Percentiles rank a stretch among this genome's conserved stretches.
Evolutionary conservation across 176 grass and related monocot species (phyloP).

Genomic region (Cenchrus fungigraminus): DNA sequence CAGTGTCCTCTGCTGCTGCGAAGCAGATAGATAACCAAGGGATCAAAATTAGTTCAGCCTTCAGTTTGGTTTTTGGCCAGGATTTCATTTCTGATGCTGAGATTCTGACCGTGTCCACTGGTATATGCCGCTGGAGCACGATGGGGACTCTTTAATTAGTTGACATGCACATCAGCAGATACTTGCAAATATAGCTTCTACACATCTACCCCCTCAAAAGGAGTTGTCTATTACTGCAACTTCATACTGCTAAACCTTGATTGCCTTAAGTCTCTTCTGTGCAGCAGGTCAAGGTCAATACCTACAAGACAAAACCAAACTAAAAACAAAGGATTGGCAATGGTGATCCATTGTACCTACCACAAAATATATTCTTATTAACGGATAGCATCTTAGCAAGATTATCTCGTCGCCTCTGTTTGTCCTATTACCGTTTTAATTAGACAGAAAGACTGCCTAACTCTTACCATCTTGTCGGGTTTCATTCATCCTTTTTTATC

Average conservation of each 20-base stretch:
- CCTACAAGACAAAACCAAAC: slow-evolving; percentile 6
- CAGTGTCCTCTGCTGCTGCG: slow-evolving; percentile 17
- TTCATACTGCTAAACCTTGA: background rate
- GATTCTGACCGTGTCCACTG: slow-evolving; percentile 29
- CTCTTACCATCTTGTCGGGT: background rate
- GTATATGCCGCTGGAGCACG: slow-evolving; percentile 37
- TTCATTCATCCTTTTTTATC: slow-evolving; percentile 30
- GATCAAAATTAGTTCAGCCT: slow-evolving; percentile 32
- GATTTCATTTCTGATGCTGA: slow-evolving; percentile 34
- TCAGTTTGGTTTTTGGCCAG: slow-evolving; percentile 29
- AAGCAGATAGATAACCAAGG: background rate
- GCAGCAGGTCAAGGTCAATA: slow-evolving; percentile 17
- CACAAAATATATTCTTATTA: background rate
- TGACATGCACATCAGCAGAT: slow-evolving; percentile 40
- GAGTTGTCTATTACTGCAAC: slow-evolving; percentile 18
- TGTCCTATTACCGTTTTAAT: slow-evolving; percentile 11
- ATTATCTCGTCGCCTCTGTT: background rate
- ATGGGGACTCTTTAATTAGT: slow-evolving; percentile 42
- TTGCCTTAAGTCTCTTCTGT: background rate
- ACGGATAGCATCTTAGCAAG: background rate
- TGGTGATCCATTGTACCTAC: background rate
- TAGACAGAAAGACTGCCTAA: background rate
- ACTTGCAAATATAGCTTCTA: slow-evolving; percentile 28
- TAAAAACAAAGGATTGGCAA: background rate
- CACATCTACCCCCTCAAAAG: slow-evolving; percentile 7